Evolutionary conservation across 116 monocot genomes (phyloP).

Genomic region (Dioscorea cayenensis): DNA sequence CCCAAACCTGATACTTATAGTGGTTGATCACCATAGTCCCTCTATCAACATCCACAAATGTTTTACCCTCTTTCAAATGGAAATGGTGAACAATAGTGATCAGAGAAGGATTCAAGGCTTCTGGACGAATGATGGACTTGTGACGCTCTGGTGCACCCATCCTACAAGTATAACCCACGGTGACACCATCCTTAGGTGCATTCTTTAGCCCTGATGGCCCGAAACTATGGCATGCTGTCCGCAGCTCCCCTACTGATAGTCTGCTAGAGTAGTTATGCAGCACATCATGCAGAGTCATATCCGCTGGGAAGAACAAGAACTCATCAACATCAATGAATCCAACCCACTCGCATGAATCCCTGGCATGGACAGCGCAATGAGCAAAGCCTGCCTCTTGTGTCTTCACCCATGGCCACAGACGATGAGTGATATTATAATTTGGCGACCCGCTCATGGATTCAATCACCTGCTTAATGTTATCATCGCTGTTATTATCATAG

Average conservation of each 20-base stretch:
- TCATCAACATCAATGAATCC: conserved; percentile 97
- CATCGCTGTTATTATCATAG: conserved; percentile 96
- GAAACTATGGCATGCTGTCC: conserved; percentile 74
- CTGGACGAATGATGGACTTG: conserved; percentile 84
- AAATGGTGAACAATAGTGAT: conserved; percentile 96
- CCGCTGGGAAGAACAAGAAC: conserved; percentile 69
- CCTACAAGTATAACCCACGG: conserved; percentile 73
- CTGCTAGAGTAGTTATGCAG: conserved; percentile 48
- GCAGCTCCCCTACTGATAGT: conserved; percentile 61
- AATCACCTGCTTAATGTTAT: conserved; percentile 40
- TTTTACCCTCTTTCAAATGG: conserved; percentile 57
- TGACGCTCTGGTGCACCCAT: conserved; percentile 73
- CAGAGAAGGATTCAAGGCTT: conserved; percentile 66
- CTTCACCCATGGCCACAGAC: conserved; percentile 90
- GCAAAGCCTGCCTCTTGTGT: conserved; percentile 96
- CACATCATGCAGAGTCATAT: conserved; percentile 32
- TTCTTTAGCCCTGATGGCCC: conserved; percentile 71
- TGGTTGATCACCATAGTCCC: conserved; percentile 87
- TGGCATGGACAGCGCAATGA: conserved; percentile 73
- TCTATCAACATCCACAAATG: conserved; percentile 60
- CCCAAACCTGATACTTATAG: conserved; percentile 98
- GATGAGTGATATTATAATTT: conserved; percentile 38
- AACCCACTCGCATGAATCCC: conserved; percentile 66
- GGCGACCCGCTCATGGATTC: conserved; percentile 5
- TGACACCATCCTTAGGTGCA: conserved; percentile 52